Evolutionary conservation across 2,329 filamentous ascomycete genomes (phyloP).

Genomic region (Dichotomopilus funicola): DNA sequence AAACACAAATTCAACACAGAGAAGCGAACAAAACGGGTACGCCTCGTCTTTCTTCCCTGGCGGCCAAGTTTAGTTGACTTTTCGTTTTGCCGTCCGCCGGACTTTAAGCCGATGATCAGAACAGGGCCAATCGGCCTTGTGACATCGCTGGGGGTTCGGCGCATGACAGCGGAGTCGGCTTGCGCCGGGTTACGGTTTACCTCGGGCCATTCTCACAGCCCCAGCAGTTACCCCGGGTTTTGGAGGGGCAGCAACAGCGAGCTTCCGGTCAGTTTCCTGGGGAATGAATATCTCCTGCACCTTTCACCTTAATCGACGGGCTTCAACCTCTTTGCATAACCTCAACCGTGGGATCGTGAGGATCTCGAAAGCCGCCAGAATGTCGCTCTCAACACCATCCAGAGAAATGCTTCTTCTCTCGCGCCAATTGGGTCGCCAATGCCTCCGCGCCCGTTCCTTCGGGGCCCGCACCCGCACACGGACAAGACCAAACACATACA

Average conservation of each 20-base stretch:
- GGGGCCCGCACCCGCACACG: conserved; percentile 22
- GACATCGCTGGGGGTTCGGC: conserved; percentile 6
- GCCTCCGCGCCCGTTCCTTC: conserved; percentile 2
- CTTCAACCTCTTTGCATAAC: background rate
- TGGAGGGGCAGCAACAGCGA: background rate
- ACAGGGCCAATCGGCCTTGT: conserved; percentile 1
- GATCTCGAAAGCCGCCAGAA: conserved; percentile 26
- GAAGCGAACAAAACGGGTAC: background rate
- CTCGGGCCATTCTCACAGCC: conserved; percentile 29
- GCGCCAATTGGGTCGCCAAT: conserved; percentile 35
- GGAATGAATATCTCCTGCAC: conserved; percentile 10
- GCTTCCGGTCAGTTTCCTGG: background rate
- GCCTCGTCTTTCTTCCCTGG: background rate
- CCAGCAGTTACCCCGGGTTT: background rate
- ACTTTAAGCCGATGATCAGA: conserved; percentile 12
- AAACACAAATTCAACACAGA: background rate
- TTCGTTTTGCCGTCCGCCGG: background rate
- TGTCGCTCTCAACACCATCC: conserved; percentile 43
- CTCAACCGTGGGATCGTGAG: conserved; percentile 10
- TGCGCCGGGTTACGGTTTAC: conserved; percentile 33
- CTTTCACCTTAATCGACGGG: background rate
- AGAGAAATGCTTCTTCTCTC: conserved; percentile 40
- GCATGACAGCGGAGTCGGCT: conserved; percentile 11
- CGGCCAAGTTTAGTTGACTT: background rate
- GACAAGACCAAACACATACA: background rate